phyloP scores from a whole-genome alignment of 768 basidiomycete species.

The Guyanaporus albipodus region DNA sequence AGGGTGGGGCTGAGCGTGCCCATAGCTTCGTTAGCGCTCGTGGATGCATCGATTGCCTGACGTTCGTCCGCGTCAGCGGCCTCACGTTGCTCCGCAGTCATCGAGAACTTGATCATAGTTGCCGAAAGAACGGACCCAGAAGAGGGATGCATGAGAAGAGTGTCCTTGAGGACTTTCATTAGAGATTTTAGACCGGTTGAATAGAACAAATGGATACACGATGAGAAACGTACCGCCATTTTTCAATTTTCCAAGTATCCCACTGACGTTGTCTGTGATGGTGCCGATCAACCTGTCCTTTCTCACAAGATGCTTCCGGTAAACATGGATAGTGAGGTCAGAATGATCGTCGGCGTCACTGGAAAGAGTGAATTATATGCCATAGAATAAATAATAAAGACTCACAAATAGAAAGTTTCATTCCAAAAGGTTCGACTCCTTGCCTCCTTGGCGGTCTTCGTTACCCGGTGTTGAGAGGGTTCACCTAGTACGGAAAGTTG shows the following conservation, averaged over 20 bases:
- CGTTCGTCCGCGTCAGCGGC: conserved; percentile 3
- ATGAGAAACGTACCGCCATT: conserved; percentile 18
- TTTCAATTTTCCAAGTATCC: conserved; percentile 7
- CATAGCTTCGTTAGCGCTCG: conserved; percentile 1
- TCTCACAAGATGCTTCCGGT: conserved; percentile 9
- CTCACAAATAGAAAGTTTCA: conserved; percentile 17
- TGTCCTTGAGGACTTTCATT: conserved; percentile 17
- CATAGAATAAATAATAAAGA: neutral
- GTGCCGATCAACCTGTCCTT: conserved; percentile 10
- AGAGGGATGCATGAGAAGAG: conserved; percentile 1
- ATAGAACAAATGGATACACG: neutral
- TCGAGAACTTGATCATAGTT: conserved; percentile 13
- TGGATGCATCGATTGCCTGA: conserved; percentile 14
- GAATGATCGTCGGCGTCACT: conserved; percentile 16
- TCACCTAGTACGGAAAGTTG: conserved; percentile 8
- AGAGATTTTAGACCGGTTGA: neutral
- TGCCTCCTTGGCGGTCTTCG: conserved; percentile 13
- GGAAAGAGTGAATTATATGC: neutral
- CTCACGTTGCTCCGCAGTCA: neutral
- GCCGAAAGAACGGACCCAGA: neutral
- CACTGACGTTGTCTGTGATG: conserved; percentile 8
- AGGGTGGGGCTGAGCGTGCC: neutral
- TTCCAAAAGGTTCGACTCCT: conserved; percentile 6
- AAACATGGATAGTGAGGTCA: conserved; percentile 9
- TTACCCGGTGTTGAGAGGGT: conserved; percentile 11